Conservation (phyloP, 257 asterid species). For the Nicotiana knightiana region DNA sequence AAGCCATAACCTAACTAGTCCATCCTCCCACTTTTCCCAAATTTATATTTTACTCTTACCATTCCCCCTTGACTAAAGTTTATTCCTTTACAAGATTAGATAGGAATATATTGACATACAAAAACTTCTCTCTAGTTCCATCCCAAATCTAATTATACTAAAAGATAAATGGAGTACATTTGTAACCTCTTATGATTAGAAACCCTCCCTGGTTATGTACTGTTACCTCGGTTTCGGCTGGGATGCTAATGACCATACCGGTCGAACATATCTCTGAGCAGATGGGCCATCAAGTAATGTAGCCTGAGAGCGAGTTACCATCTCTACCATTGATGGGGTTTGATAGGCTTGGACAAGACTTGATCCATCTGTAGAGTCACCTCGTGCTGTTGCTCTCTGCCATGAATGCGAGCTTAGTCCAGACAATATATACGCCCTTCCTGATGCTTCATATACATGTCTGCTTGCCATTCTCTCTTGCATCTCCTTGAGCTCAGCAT, state of each 20-base stretch:
- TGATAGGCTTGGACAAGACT: slow-evolving; percentile 78
- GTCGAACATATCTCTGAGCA: slow-evolving; percentile 52
- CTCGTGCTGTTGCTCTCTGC: slow-evolving; percentile 99
- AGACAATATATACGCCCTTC: slow-evolving; percentile 82
- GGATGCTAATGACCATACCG: slow-evolving; percentile 49
- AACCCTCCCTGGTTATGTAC: not conserved
- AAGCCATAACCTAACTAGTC: not conserved
- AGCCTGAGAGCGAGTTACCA: slow-evolving; percentile 92
- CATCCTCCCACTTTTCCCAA: not conserved
- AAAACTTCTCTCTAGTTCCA: not conserved
- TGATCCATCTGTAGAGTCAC: slow-evolving; percentile 76
- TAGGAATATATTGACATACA: not conserved
- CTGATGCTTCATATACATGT: slow-evolving; percentile 87
- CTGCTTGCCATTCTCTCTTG: slow-evolving; percentile 87
- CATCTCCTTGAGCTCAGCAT: slow-evolving; percentile 96
- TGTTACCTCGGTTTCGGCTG: slow-evolving; percentile 48
- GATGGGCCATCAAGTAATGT: slow-evolving; percentile 49
- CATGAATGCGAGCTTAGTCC: slow-evolving; percentile 97
- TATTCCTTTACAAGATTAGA: slow-evolving; percentile 11
- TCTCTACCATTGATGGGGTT: slow-evolving; percentile 90
- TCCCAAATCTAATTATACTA: not conserved
- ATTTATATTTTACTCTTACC: not conserved
- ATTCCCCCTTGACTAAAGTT: not conserved
- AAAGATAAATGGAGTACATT: no score
- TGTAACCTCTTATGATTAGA: no score